A percentile compares a stretch with the other conserved stretches of the same genome.
These are phyloP conservation scores for Fusarium acutatum DNA, from an alignment of 2,329 filamentous ascomycete genomes.

Conservation along the genomic window DNA sequence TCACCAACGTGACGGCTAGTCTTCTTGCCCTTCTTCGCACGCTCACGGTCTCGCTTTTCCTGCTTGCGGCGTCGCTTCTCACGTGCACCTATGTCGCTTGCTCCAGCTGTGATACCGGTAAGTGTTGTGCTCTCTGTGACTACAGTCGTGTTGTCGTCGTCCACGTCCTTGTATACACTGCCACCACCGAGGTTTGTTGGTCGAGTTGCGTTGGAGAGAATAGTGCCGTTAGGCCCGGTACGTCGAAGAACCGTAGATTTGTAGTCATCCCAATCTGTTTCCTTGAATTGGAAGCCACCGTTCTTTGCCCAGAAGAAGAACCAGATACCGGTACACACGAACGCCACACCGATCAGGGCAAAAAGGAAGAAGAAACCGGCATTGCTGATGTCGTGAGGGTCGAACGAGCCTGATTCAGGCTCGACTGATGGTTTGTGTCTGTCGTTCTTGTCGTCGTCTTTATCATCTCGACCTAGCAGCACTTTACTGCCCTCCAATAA, in stretches of 20 bases:
- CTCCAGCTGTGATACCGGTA: slow-evolving; percentile 66
- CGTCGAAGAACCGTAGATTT: slow-evolving; percentile 92
- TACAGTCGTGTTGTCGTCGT: slow-evolving; percentile 56
- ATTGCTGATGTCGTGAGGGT: slow-evolving; percentile 67
- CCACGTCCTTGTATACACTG: slow-evolving; percentile 80
- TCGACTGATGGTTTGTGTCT: slow-evolving; percentile 46
- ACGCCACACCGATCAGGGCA: slow-evolving; percentile 79
- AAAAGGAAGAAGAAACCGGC: slow-evolving; percentile 85
- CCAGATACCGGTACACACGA: slow-evolving; percentile 84
- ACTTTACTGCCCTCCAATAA: slow-evolving; percentile 53
- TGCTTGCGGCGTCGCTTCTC: slow-evolving; percentile 65
- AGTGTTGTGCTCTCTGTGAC: slow-evolving; percentile 57
- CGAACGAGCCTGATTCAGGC: slow-evolving; percentile 59
- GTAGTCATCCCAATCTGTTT: slow-evolving; percentile 97
- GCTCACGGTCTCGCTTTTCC: slow-evolving; percentile 55
- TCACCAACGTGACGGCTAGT: slow-evolving; percentile 60
- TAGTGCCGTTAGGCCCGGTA: slow-evolving; percentile 87
- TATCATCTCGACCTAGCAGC: slow-evolving; percentile 52
- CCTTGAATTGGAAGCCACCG: slow-evolving; percentile 86
- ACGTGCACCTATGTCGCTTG: slow-evolving; percentile 63
- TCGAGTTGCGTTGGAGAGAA: slow-evolving; percentile 82
- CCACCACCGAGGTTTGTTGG: slow-evolving; percentile 88
- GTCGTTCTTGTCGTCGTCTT: slow-evolving; percentile 39
- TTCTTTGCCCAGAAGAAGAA: slow-evolving; percentile 99
- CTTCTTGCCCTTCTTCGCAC: slow-evolving; percentile 55